Evolutionary conservation across 768 basidiomycete genomes (phyloP).

Genomic region (Phylloporus arenicola): DNA sequence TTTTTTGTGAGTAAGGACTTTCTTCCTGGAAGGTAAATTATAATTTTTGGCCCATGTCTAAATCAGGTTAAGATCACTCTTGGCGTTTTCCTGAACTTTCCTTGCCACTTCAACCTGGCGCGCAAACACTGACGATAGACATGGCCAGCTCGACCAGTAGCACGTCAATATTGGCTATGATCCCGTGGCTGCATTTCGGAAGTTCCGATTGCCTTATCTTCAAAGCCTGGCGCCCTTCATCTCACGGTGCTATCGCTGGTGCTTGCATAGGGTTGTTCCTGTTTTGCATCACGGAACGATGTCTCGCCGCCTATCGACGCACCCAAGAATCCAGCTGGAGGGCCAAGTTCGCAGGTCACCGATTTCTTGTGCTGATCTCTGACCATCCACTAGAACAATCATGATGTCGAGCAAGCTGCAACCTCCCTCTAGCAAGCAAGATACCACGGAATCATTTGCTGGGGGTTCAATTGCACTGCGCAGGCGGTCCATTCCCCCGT

Average conservation of each 20-base stretch:
- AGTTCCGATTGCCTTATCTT: slow-evolving; percentile 64
- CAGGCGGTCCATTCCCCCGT: slow-evolving; percentile 45
- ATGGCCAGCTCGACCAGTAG: slow-evolving; percentile 7
- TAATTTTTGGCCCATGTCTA: not conserved
- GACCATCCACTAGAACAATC: slow-evolving; percentile 10
- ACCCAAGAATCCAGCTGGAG: slow-evolving; percentile 55
- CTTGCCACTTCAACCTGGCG: not conserved
- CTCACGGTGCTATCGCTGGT: slow-evolving; percentile 67
- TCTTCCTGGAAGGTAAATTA: not conserved
- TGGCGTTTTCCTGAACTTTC: not conserved
- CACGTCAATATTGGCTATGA: slow-evolving; percentile 44
- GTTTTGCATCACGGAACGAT: slow-evolving; percentile 67
- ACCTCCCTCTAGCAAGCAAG: slow-evolving; percentile 1
- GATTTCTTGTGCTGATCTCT: not conserved
- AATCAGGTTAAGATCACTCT: not conserved
- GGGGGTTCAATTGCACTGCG: slow-evolving; percentile 5
- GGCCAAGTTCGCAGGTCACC: slow-evolving; percentile 39
- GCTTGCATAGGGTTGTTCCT: slow-evolving; percentile 70
- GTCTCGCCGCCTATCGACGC: slow-evolving; percentile 53
- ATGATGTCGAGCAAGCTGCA: not conserved
- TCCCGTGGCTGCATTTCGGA: slow-evolving; percentile 65
- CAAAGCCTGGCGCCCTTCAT: slow-evolving; percentile 60
- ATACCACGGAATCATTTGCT: not conserved
- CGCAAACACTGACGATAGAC: not conserved
- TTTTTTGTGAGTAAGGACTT: not conserved